phyloP scores from a whole-genome alignment of 1,284 basidiomycete species.

The Phellinidium pouzarii region DNA sequence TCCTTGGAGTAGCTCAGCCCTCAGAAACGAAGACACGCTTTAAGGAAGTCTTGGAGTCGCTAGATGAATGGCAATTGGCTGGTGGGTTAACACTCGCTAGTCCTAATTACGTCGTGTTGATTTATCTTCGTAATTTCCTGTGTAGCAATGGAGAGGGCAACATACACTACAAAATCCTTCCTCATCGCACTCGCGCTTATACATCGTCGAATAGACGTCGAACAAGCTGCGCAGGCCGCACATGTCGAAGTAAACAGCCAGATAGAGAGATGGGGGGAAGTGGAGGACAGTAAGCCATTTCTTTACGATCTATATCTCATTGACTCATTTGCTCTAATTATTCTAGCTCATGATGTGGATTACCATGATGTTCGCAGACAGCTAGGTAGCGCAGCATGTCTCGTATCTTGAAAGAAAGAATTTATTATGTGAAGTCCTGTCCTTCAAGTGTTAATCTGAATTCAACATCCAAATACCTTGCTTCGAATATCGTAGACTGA shows the following conservation, averaged over 20 bases:
- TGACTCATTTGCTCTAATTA: constrained; percentile 15
- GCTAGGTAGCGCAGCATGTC: constrained; percentile 71
- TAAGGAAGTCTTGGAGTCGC: constrained; percentile 45
- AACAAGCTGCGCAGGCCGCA: constrained; percentile 80
- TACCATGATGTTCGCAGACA: constrained; percentile 89
- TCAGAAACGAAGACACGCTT: constrained; percentile 60
- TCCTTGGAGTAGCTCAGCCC: constrained; percentile 65
- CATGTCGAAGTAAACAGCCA: constrained; percentile 94
- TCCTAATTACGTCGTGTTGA: neutral
- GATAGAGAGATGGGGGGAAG: constrained; percentile 96
- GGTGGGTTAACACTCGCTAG: constrained; percentile 44
- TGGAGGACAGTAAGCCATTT: constrained; percentile 85
- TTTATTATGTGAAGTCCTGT: neutral
- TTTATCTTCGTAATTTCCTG: neutral
- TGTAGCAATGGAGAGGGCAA: constrained; percentile 85
- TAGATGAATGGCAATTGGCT: constrained; percentile 83
- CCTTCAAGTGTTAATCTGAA: neutral
- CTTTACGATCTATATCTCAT: constrained; percentile 15
- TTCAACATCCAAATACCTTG: neutral
- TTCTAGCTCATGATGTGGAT: constrained; percentile 89
- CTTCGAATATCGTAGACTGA: neutral
- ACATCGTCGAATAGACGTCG: constrained; percentile 66
- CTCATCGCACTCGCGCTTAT: constrained; percentile 84
- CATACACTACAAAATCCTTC: constrained; percentile 89
- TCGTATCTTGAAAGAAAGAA: constrained; percentile 30